Conservation (phyloP, 371 early-diverging fungal species). For the Haplosporangium sp. region DNA sequence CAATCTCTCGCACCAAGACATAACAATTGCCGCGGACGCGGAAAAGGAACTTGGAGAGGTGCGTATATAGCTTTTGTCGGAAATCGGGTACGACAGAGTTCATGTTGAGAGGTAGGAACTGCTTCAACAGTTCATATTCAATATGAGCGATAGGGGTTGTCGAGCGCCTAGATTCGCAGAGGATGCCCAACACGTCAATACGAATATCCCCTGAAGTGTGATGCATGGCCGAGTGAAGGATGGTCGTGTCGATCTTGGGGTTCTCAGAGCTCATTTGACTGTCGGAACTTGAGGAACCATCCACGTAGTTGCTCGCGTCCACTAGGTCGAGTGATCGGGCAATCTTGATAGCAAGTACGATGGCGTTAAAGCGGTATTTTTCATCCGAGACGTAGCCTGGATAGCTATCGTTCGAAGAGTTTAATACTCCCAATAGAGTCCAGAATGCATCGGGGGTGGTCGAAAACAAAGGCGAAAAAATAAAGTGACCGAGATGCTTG, state of each 20-base stretch:
- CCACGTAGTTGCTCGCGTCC: conserved; percentile 59
- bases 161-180: conserved; percentile 81
- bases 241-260: conserved; percentile 31
- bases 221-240: conserved; percentile 67
- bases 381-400: conserved; percentile 40
- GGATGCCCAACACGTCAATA: conserved; percentile 80
- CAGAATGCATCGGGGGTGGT: conserved; percentile 47
- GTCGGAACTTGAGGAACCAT: conserved; percentile 7
- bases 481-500: conserved; percentile 54
- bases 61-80: conserved; percentile 76
- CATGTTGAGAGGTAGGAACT: conserved; percentile 74
- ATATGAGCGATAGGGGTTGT: conserved; percentile 66
- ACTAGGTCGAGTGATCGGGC: conserved; percentile 70
- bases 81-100: conserved; percentile 82
- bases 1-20: conserved; percentile 38
- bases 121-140: conserved; percentile 68
- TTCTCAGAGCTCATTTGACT: neutral
- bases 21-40: conserved; percentile 66
- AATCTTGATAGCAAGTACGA: conserved; percentile 57
- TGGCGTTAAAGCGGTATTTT: conserved; percentile 43
- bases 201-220: conserved; percentile 83
- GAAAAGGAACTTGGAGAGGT: conserved; percentile 66
- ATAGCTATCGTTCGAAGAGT: conserved; percentile 8
- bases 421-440: conserved; percentile 48
- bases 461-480: conserved; percentile 49